Percentiles rank a stretch among this genome's conserved stretches.
phyloP scores from a whole-genome alignment of 225 moss, liverwort and hornwort species.

The Sphagnum tenellum region DNA sequence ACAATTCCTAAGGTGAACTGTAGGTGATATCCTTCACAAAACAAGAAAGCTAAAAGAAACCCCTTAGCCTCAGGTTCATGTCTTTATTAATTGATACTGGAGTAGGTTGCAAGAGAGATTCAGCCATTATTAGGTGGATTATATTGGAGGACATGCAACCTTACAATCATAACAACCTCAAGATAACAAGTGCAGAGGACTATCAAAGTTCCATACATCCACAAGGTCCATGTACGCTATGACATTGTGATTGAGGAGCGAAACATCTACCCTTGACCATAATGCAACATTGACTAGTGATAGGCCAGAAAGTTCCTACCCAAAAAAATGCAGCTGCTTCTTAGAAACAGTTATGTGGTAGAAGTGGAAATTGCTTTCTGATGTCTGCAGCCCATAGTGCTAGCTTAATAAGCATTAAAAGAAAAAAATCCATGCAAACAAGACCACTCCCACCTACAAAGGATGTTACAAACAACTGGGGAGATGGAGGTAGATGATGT shows the following conservation, averaged over 20 bases:
- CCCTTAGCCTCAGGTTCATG: no score
- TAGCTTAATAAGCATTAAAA: neutral
- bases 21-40: neutral
- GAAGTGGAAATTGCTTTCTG: conserved; percentile 80
- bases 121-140: no score
- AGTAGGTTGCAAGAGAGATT: no score
- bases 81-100: no score
- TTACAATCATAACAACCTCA: neutral
- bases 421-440: neutral
- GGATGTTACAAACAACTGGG: no score
- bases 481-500: no score
- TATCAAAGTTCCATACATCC: neutral
- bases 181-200: neutral
- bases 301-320: conserved; percentile 57
- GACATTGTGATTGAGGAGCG: conserved; percentile 57
- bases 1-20: neutral
- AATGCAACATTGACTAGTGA: conserved; percentile 59
- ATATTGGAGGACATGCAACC: neutral
- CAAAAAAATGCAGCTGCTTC: conserved; percentile 79
- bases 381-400: conserved; percentile 55
- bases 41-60: neutral
- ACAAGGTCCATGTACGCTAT: conserved; percentile 54
- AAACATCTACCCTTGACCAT: conserved; percentile 55
- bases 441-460: no score
- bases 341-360: conserved; percentile 65